Evolutionary conservation across 441 rosid species (phyloP), one percentile per base, ranked within the genome.

Genomic region (Melastoma candidum): DNA sequence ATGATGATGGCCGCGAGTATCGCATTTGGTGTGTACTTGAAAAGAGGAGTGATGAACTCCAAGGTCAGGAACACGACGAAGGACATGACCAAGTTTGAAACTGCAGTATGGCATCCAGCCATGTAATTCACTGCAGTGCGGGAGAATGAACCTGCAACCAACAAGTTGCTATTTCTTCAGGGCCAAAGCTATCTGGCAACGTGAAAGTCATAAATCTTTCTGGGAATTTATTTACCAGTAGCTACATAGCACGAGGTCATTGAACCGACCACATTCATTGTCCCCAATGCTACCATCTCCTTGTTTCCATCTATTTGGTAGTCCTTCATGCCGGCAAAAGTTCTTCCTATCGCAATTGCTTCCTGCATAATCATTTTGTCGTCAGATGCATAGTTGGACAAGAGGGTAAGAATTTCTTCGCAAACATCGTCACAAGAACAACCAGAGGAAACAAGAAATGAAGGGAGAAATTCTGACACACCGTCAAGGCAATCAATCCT

Each of bases 181-280:
- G 41, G 8, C 5, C 41, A 32, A 32, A 8, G 8, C 41, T 32
- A 32, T 32, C 8, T 4, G 41, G 8, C 41, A 8, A 32, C 41
- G 6, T 32, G 41, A 32, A 32, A 17, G 22, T 17, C 22, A 17
- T 32, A 4, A 32, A 4, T 32, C 8, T 52, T 8, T 29, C 6
- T 25, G 27, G 50, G 27, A 57, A 49, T 14, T 45, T 52, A 54
- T 69, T 56, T 57, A 90, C 98, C 98, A 27, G 97, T 93, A 11
- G 96, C 83, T 8, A 93, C 95, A 56, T 86, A 93, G 71, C 99
- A 93, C 29, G 97, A 93, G 49, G 97, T 74, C 95, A 93, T 74
- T 3, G 97, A 89, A 10, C 99, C 99, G n/a, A 89, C 77, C 3
- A 93, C 51, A 47, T 77, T 90, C 98, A 85, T 92, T 14, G 89